Conservation (phyloP, 805 yeast species). For the Kodamaea kakaduensis region DNA sequence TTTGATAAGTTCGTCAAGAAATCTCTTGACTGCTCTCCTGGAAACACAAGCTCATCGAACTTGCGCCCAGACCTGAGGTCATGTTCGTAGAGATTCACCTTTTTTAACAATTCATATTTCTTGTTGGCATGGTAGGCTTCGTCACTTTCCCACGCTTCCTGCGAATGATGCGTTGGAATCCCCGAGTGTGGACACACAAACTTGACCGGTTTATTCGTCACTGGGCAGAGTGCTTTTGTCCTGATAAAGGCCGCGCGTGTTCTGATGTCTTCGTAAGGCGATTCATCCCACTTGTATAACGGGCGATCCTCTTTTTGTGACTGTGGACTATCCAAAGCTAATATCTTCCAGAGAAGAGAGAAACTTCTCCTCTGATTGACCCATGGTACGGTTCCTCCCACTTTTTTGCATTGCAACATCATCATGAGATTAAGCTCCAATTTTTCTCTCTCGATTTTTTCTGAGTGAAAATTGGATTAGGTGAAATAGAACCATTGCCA, state of each 20-base stretch:
- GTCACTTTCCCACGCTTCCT: slow-evolving; percentile 86
- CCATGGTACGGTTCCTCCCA: slow-evolving; percentile 1
- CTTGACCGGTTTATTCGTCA: slow-evolving; percentile 72
- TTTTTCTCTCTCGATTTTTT: too few species aligned
- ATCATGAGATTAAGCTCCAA: too few species aligned
- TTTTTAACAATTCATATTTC: slow-evolving; percentile 69
- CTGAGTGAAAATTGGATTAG: too few species aligned
- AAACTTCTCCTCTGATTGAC: slow-evolving; percentile 19
- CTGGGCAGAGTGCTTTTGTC: slow-evolving; percentile 87
- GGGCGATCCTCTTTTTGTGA: slow-evolving; percentile 25
- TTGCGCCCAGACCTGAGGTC: slow-evolving; percentile 91
- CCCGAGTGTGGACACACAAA: slow-evolving; percentile 93
- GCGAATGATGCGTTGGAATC: slow-evolving; percentile 91
- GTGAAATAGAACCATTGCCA: too few species aligned
- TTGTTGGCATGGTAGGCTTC: slow-evolving; percentile 62
- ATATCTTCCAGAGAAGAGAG: slow-evolving; percentile 37
- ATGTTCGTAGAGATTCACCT: slow-evolving; percentile 90
- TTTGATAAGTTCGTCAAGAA: slow-evolving; percentile 68
- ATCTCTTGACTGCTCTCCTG: slow-evolving; percentile 72
- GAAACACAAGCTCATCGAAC: slow-evolving; percentile 95
- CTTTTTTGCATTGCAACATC: background rate
- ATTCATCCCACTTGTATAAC: slow-evolving; percentile 78
- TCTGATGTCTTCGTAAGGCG: slow-evolving; percentile 83
- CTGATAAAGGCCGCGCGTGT: slow-evolving; percentile 89
- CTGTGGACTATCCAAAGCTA: slow-evolving; percentile 32